Conservation (phyloP, 2,329 filamentous ascomycete species). For the Phyllachora maydis region DNA sequence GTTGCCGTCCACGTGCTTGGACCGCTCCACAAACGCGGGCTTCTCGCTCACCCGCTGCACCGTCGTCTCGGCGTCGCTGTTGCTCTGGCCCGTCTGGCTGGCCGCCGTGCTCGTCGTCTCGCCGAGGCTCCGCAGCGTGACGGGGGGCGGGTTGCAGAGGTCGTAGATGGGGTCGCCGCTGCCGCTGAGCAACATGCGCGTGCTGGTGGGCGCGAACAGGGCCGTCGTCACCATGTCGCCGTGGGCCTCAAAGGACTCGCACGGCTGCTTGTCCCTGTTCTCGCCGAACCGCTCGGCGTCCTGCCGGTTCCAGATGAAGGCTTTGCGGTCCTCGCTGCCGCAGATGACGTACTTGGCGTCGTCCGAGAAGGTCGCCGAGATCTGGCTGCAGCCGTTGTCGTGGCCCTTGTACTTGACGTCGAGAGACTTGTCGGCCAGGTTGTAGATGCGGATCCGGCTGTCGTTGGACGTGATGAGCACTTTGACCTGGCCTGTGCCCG, state of each 20-base stretch:
- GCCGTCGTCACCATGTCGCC: constrained; percentile 78
- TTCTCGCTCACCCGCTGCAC: constrained; percentile 29
- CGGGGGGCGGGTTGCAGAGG: constrained; percentile 82
- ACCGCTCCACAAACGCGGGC: constrained; percentile 58
- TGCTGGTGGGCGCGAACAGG: constrained; percentile 61
- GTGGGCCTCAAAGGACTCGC: constrained; percentile 84
- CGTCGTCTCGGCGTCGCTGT: constrained; percentile 11
- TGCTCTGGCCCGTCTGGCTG: constrained; percentile 18
- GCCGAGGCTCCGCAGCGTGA: constrained; percentile 57
- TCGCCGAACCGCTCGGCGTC: constrained; percentile 37
- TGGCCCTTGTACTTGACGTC: constrained; percentile 85
- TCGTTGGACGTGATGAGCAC: constrained; percentile 89
- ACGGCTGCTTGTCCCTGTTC: constrained; percentile 62
- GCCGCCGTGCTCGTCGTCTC: constrained; percentile 23
- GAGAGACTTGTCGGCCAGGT: constrained; percentile 61
- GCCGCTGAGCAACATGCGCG: constrained; percentile 54
- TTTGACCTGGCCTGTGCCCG: constrained; percentile 46
- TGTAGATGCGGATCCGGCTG: constrained; percentile 78
- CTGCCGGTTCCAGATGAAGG: constrained; percentile 73
- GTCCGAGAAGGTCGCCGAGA: constrained; percentile 74
- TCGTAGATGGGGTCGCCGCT: constrained; percentile 92
- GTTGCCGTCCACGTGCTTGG: constrained; percentile 59
- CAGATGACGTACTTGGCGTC: constrained; percentile 75
- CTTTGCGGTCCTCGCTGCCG: constrained; percentile 77
- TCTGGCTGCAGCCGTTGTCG: constrained; percentile 77